Conservation (phyloP, 2,329 filamentous ascomycete genomes). For the Fusarium poae region DNA sequence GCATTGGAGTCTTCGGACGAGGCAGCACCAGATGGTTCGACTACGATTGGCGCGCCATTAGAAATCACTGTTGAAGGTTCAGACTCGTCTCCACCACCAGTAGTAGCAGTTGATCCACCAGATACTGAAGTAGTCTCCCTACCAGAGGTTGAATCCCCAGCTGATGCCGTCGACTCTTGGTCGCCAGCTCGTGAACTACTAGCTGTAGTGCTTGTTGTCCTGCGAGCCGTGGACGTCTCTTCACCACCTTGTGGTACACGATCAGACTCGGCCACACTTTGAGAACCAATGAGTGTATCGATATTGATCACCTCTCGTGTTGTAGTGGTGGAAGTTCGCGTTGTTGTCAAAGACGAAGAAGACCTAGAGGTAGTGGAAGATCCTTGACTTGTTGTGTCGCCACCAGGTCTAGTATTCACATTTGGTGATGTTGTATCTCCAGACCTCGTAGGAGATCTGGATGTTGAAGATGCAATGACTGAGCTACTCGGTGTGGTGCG, state of each 20-base stretch:
- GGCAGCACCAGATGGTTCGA: background rate
- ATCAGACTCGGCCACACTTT: constrained; percentile 21
- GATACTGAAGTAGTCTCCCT: background rate
- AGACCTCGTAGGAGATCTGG: background rate
- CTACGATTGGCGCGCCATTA: background rate
- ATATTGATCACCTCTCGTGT: background rate
- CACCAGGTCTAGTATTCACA: background rate
- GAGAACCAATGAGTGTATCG: constrained; percentile 7
- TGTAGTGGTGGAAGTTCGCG: background rate
- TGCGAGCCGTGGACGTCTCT: background rate
- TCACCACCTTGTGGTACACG: background rate
- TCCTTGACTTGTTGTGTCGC: background rate
- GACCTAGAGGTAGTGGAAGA: background rate
- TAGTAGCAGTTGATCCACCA: background rate
- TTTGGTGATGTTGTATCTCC: background rate
- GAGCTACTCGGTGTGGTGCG: background rate
- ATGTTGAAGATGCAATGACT: background rate
- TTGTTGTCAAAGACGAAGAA: background rate
- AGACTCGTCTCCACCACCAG: background rate
- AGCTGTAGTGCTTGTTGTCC: background rate
- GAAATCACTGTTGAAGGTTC: background rate
- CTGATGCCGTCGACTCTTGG: background rate
- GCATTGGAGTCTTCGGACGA: fast-evolving
- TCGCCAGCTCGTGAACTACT: fast-evolving
- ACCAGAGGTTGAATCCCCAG: background rate